A percentile compares a stretch with the other conserved stretches of the same genome.
These are phyloP conservation scores for Fusarium sp. DNA, from an alignment of 2,329 filamentous ascomycete species.

Conservation along the genomic window DNA sequence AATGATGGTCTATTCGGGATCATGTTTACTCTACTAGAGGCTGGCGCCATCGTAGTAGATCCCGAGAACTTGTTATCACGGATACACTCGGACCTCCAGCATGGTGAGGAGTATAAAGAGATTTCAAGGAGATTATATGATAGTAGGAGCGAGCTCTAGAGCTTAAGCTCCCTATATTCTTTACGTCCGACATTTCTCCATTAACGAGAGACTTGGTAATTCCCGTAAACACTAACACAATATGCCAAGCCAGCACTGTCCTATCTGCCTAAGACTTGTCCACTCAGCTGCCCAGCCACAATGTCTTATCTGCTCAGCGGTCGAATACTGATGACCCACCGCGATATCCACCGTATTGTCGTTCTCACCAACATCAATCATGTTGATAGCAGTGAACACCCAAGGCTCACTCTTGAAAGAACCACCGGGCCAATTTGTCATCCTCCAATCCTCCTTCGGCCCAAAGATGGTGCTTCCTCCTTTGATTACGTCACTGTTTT, in stretches of 20 bases:
- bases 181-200: too few relatives aligned
- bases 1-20: neutral
- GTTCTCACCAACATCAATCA: neutral
- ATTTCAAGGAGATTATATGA: fast-evolving
- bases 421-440: neutral
- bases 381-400: neutral
- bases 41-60: fast-evolving
- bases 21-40: neutral
- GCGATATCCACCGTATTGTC: neutral
- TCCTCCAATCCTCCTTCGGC: neutral
- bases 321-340: neutral
- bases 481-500: neutral
- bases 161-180: too few relatives aligned
- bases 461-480: neutral
- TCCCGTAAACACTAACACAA: too few relatives aligned
- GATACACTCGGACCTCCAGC: fast-evolving
- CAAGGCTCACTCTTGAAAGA: neutral
- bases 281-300: neutral
- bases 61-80: fast-evolving
- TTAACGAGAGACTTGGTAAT: too few relatives aligned
- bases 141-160: too few relatives aligned
- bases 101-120: neutral
- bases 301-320: neutral
- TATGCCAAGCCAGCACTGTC: neutral
- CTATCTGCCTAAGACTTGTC: neutral